A percentile compares a stretch with the other conserved stretches of the same genome.
These are phyloP conservation scores for Gastrodia elata DNA, from an alignment of 106 monocot genomes.

Conservation along the genomic window DNA sequence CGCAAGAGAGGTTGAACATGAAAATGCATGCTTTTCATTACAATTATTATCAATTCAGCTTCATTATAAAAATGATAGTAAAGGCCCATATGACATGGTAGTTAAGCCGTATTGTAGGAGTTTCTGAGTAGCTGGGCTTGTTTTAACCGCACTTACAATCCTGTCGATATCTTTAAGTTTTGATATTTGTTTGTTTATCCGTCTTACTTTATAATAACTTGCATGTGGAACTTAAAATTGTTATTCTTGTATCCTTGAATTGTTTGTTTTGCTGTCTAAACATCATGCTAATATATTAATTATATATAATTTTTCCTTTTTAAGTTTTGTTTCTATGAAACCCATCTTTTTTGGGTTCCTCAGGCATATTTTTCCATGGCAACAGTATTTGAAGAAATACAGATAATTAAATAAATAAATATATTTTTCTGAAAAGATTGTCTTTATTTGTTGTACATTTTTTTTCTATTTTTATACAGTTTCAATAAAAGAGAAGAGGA, in stretches of 20 bases:
- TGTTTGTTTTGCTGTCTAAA: neutral
- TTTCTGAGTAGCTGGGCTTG: no score
- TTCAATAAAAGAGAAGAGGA: constrained; percentile 89
- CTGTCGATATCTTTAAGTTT: neutral
- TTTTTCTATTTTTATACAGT: constrained; percentile 26
- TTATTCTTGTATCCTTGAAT: neutral
- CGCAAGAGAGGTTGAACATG: no score
- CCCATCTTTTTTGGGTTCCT: neutral
- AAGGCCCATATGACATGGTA: no score
- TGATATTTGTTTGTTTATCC: neutral
- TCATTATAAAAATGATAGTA: no score
- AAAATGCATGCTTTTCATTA: no score
- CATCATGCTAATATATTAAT: neutral
- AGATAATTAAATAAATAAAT: neutral
- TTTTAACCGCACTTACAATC: no score
- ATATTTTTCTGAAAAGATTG: neutral
- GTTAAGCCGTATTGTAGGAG: no score
- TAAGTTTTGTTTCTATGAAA: neutral
- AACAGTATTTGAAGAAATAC: neutral
- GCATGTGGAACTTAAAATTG: neutral
- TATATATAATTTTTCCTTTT: neutral
- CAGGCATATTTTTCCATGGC: neutral
- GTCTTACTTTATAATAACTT: neutral
- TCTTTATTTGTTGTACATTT: neutral
- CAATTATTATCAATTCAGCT: no score